A percentile compares a stretch with the other conserved stretches of the same genome.
Conservation (phyloP, 108 stramenopile species). For the Skeletonema potamos region DNA sequence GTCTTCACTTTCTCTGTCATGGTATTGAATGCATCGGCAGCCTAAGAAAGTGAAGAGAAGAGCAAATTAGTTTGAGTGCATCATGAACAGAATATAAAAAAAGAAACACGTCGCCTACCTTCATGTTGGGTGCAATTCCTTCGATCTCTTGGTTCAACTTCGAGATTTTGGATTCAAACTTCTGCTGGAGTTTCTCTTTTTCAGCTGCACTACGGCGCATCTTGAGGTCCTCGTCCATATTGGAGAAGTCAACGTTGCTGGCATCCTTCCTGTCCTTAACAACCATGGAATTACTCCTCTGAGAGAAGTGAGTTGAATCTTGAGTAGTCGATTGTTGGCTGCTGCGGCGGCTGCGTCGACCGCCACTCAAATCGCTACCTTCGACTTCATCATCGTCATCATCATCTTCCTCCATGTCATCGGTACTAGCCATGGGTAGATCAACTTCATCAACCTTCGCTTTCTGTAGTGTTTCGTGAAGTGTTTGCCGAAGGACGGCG, state of each 20-base stretch:
- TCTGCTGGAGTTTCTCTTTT: conserved; percentile 71
- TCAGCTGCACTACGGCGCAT: conserved; percentile 62
- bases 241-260: conserved; percentile 76
- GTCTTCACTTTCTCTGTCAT: conserved; percentile 74
- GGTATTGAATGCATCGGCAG: conserved; percentile 82
- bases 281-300: conserved; percentile 71
- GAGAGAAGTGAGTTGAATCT: conserved; percentile 78
- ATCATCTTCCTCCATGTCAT: conserved; percentile 36
- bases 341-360: conserved; percentile 10
- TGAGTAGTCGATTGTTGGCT: conserved; percentile 55
- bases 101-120: conserved; percentile 46
- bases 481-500: conserved; percentile 81
- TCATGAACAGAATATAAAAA: neutral
- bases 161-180: conserved; percentile 73
- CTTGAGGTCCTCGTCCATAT: conserved; percentile 64
- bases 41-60: conserved; percentile 41
- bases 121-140: conserved; percentile 95
- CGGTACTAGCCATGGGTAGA: conserved; percentile 61
- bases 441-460: conserved; percentile 89
- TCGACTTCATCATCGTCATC: conserved; percentile 54
- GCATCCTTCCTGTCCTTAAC: conserved; percentile 77
- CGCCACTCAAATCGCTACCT: conserved; percentile 34
- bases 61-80: neutral
- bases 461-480: conserved; percentile 90
- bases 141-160: conserved; percentile 84